Evolutionary conservation across 352 stramenopile species (phyloP).

Genomic region (Peronospora farinosa): DNA sequence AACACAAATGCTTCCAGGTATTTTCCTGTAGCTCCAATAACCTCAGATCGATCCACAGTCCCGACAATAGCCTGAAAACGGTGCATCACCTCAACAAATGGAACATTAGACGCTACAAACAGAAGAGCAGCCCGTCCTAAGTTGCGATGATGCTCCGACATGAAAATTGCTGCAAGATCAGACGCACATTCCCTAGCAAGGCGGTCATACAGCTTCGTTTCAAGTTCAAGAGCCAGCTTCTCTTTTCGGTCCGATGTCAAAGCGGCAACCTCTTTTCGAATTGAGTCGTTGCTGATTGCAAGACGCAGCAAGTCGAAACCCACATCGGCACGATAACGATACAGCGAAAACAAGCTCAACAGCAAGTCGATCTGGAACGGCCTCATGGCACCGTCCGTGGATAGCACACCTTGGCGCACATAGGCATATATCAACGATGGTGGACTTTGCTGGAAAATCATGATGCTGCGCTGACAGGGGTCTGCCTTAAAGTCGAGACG

Average conservation of each 20-base stretch:
- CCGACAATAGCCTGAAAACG: conserved; percentile 46
- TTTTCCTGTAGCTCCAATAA: conserved; percentile 48
- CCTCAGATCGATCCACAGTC: conserved; percentile 36
- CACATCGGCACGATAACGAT: conserved; percentile 80
- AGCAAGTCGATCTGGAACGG: conserved; percentile 69
- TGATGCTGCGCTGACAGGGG: conserved; percentile 27
- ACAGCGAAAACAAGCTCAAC: conserved; percentile 77
- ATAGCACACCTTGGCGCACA: conserved; percentile 39
- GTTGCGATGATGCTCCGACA: conserved; percentile 45
- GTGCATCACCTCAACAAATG: conserved; percentile 50
- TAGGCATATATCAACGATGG: conserved; percentile 67
- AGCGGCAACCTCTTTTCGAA: conserved; percentile 9
- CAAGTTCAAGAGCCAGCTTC: conserved; percentile 49
- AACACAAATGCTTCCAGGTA: conserved; percentile 82
- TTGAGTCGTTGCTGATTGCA: conserved; percentile 19
- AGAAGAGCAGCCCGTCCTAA: conserved; percentile 57
- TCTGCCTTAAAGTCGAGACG: conserved; percentile 7
- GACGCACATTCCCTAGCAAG: conserved; percentile 62
- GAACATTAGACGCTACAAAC: conserved; percentile 65
- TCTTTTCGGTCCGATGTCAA: conserved; percentile 39
- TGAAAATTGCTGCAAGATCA: conserved; percentile 57
- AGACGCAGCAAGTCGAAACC: conserved; percentile 43
- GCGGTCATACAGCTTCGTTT: conserved; percentile 69
- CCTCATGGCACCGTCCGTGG: conserved; percentile 10
- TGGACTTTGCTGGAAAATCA: conserved; percentile 72